Conservation (phyloP, 306 rosid species). For the Quercus cerris region DNA sequence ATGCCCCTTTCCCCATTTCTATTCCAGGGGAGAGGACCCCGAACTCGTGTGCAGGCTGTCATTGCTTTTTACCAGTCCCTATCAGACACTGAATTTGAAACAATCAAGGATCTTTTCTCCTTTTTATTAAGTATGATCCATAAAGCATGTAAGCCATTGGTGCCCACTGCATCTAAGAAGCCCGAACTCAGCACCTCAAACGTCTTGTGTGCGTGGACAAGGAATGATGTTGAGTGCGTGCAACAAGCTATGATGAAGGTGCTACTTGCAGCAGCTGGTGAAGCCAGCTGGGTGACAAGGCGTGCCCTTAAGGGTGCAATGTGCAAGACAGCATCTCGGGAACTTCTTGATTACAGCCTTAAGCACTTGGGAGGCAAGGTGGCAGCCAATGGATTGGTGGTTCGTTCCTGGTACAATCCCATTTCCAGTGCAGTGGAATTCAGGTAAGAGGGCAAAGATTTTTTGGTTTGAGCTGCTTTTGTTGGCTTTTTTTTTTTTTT, state of each 20-base stretch:
- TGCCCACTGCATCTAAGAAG: background rate
- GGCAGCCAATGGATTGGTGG: slow-evolving; percentile 45
- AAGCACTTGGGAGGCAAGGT: slow-evolving; percentile 51
- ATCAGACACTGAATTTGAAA: slow-evolving; percentile 37
- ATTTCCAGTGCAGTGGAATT: slow-evolving; percentile 42
- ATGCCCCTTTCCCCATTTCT: slow-evolving; percentile 40
- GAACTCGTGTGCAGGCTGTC: slow-evolving; percentile 40
- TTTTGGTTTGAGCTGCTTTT: background rate
- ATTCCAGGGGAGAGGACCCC: slow-evolving; percentile 41
- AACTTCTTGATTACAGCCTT: slow-evolving; percentile 62
- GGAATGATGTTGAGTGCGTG: slow-evolving; percentile 50
- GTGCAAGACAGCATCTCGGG: slow-evolving; percentile 40
- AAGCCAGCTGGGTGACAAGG: slow-evolving; percentile 45
- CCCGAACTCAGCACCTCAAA: slow-evolving; percentile 19
- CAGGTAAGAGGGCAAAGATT: slow-evolving; percentile 34
- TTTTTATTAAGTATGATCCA: slow-evolving; percentile 34
- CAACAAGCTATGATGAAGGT: slow-evolving; percentile 55
- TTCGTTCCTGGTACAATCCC: slow-evolving; percentile 46
- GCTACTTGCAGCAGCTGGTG: slow-evolving; percentile 32
- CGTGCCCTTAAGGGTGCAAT: slow-evolving; percentile 60
- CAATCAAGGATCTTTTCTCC: slow-evolving; percentile 59
- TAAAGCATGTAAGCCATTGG: slow-evolving; percentile 17
- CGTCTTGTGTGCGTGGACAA: slow-evolving; percentile 46
- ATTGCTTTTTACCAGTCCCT: slow-evolving; percentile 58
- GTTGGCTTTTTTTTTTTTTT: background rate